Evolutionary conservation across 257 asterid species (phyloP).

Genomic region (Verbena officinalis): DNA sequence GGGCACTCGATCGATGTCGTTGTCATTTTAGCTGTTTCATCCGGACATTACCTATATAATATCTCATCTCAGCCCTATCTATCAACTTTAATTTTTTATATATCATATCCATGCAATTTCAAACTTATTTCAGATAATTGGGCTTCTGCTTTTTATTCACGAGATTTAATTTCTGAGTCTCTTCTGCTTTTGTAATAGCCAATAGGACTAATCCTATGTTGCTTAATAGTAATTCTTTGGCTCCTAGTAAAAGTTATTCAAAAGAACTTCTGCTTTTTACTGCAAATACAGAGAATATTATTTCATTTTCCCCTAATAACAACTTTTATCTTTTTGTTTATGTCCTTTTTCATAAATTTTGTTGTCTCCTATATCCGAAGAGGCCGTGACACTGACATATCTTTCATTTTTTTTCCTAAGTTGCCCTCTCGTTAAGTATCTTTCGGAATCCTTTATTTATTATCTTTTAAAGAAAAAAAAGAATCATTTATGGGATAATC

Average conservation of each 20-base stretch:
- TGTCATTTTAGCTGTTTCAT: conserved; percentile 31
- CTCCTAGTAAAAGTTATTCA: neutral
- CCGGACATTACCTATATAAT: too few relatives aligned
- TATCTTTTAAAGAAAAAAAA: too few relatives aligned
- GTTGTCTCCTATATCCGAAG: conserved; percentile 1
- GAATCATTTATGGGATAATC: too few relatives aligned
- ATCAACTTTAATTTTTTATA: neutral
- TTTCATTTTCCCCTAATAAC: neutral
- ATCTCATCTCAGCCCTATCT: conserved; percentile 14
- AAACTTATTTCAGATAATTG: neutral
- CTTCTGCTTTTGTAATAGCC: conserved; percentile 4
- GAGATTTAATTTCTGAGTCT: conserved; percentile 13
- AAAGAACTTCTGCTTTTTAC: conserved; percentile 17
- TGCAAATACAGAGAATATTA: conserved; percentile 5
- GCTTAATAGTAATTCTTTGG: neutral
- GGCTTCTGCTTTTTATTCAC: conserved; percentile 9
- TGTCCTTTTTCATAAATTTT: neutral
- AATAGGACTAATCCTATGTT: too few relatives aligned
- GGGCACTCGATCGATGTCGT: conserved; percentile 3
- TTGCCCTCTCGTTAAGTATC: too few relatives aligned
- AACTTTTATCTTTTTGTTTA: neutral
- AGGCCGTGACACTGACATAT: neutral
- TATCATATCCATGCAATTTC: neutral
- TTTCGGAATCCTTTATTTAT: neutral
- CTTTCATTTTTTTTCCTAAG: too few relatives aligned